Conservation (phyloP, 2,329 filamentous ascomycete genomes). For the Raffaelea arxii region DNA sequence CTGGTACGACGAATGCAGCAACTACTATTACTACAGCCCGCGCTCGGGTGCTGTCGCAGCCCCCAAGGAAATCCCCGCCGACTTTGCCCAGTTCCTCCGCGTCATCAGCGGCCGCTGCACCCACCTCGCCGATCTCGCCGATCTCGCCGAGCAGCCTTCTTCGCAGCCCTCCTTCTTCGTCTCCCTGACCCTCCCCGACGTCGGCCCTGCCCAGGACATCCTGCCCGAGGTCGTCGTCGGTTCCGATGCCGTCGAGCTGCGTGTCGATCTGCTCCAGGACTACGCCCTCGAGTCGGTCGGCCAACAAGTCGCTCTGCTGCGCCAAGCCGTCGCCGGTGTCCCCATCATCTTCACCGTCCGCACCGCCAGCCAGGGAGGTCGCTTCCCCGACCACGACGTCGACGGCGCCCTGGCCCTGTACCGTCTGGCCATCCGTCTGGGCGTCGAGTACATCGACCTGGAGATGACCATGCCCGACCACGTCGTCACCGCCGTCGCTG, state of each 20-base stretch:
- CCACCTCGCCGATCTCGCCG: conserved; percentile 36
- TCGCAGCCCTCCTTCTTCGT: conserved; percentile 85
- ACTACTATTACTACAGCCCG: conserved; percentile 84
- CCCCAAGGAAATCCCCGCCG: conserved; percentile 41
- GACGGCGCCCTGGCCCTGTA: conserved; percentile 69
- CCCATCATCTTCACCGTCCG: conserved; percentile 91
- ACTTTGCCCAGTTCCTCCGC: conserved; percentile 65
- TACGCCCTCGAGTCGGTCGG: conserved; percentile 66
- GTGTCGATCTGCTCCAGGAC: conserved; percentile 83
- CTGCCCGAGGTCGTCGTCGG: conserved; percentile 70
- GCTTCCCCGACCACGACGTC: conserved; percentile 68
- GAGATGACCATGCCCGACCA: conserved; percentile 78
- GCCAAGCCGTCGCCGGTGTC: conserved; percentile 43
- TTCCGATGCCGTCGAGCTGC: conserved; percentile 84
- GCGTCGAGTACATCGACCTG: conserved; percentile 85
- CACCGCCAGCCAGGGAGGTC: conserved; percentile 76
- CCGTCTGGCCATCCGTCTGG: conserved; percentile 66
- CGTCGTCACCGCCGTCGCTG: conserved; percentile 60
- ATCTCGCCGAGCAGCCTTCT: conserved; percentile 38
- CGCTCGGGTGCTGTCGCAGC: conserved; percentile 31
- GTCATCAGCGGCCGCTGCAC: conserved; percentile 54
- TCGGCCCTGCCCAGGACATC: conserved; percentile 52
- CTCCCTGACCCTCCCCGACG: conserved; percentile 72
- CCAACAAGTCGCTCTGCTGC: conserved; percentile 70
- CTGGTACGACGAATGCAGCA: conserved; percentile 90